Percentiles rank a stretch among this genome's conserved stretches.
Conservation (phyloP, 805 yeast species). For the Starmerella geochares region DNA sequence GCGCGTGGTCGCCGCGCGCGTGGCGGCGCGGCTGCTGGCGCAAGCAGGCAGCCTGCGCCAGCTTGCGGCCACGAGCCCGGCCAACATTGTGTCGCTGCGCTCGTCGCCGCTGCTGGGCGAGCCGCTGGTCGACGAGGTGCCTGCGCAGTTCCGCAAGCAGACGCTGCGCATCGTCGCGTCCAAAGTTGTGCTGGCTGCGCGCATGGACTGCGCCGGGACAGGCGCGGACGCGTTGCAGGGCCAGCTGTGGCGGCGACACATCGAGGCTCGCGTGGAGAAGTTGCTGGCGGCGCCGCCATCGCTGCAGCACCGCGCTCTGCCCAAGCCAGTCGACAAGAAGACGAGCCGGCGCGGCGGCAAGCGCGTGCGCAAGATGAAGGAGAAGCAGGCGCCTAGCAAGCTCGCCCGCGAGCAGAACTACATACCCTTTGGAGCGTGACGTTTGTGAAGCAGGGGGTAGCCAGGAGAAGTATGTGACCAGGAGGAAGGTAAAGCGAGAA, state of each 20-base stretch:
- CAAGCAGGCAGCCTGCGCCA: slow-evolving; percentile 58
- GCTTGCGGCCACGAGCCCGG: slow-evolving; percentile 62
- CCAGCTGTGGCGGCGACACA: slow-evolving; percentile 46
- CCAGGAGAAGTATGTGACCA: no score
- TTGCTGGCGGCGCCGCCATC: slow-evolving; percentile 68
- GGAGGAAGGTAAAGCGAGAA: no score
- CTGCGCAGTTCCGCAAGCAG: slow-evolving; percentile 38
- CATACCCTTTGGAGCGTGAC: slow-evolving; percentile 57
- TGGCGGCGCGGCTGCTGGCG: slow-evolving; percentile 64
- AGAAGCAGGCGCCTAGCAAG: slow-evolving; percentile 71
- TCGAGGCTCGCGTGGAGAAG: slow-evolving; percentile 55
- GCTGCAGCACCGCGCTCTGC: slow-evolving; percentile 51
- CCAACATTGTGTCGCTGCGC: slow-evolving; percentile 57
- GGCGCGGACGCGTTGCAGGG: slow-evolving; percentile 48
- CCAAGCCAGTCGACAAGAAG: slow-evolving; percentile 62
- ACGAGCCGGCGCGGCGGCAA: slow-evolving; percentile 83
- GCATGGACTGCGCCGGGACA: slow-evolving; percentile 48
- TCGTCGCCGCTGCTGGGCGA: slow-evolving; percentile 31
- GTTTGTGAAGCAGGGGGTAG: no score
- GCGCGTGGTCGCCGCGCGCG: slow-evolving; percentile 62
- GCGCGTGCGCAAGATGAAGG: slow-evolving; percentile 66
- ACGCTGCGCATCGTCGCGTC: slow-evolving; percentile 73
- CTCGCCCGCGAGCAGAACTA: slow-evolving; percentile 73
- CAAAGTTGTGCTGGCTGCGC: slow-evolving; percentile 68
- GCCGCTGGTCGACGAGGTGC: slow-evolving; percentile 13